Percentiles rank a stretch among this genome's conserved stretches.
These are phyloP conservation scores for Fusarium neocosmosporiellum DNA, from an alignment of 2,329 filamentous ascomycete genomes.

Conservation along the genomic window DNA sequence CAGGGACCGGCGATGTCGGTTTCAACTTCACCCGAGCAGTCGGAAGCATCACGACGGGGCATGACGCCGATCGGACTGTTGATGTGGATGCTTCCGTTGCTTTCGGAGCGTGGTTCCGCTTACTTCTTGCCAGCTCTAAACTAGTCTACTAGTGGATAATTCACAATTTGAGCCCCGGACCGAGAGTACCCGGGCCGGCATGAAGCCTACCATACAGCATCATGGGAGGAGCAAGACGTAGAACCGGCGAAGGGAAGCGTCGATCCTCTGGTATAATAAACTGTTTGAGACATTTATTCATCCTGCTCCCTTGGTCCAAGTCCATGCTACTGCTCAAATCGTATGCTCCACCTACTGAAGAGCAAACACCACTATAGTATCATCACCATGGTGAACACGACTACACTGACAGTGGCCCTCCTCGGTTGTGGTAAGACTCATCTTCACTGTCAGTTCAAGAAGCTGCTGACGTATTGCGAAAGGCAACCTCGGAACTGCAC, in stretches of 20 bases:
- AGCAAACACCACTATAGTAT: not conserved
- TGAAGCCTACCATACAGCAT: too few relatives aligned
- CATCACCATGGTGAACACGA: not conserved
- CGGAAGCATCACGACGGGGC: too few relatives aligned
- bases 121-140: too few relatives aligned
- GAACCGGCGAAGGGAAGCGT: not conserved
- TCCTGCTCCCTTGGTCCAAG: not conserved
- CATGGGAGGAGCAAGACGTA: too few relatives aligned
- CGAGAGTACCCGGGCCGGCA: not conserved
- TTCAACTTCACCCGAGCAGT: too few relatives aligned
- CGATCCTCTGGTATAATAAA: not conserved
- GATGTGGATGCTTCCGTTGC: too few relatives aligned
- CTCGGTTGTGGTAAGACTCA: conserved; percentile 10
- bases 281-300: not conserved
- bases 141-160: too few relatives aligned
- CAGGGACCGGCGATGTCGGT: too few relatives aligned
- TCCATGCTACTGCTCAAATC: not conserved
- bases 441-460: not conserved
- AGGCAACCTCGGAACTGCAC: conserved; percentile 13
- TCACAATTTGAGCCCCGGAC: not conserved
- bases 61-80: too few relatives aligned
- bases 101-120: too few relatives aligned
- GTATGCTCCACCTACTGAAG: not conserved
- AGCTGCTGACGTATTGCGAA: not conserved
- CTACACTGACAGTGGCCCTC: not conserved